These are phyloP conservation scores for Cercis canadensis DNA, from an alignment of 306 rosid species.

Conservation along the genomic window DNA sequence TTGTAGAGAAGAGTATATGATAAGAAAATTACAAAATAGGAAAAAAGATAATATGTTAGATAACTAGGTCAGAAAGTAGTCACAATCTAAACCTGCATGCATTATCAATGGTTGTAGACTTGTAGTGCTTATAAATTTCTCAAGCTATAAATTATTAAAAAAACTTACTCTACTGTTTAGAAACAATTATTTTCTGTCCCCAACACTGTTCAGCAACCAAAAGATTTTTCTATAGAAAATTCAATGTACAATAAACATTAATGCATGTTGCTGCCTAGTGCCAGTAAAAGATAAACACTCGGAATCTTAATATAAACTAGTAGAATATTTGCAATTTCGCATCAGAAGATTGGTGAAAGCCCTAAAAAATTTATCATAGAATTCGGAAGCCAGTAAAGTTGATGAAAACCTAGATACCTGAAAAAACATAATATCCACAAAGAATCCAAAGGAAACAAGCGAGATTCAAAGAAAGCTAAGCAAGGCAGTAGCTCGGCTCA, in stretches of 20 bases:
- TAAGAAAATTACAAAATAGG: not conserved
- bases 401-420: conserved; percentile 21
- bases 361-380: conserved; percentile 28
- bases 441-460: not conserved
- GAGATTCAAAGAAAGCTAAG: conserved; percentile 18
- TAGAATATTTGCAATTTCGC: not conserved
- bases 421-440: conserved; percentile 5
- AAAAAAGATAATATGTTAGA: not conserved
- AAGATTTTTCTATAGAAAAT: not conserved
- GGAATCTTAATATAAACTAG: not conserved
- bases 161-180: not conserved
- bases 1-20: not conserved
- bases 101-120: not conserved
- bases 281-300: not conserved
- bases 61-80: not conserved
- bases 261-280: not conserved
- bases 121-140: not conserved
- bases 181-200: not conserved
- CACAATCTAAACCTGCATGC: not conserved
- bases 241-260: not conserved
- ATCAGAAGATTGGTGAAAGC: not conserved
- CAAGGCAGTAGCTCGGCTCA: conserved; percentile 12
- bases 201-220: not conserved
- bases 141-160: not conserved
- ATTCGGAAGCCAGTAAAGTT: conserved; percentile 19